A percentile compares a stretch with the other conserved stretches of the same genome.
Evolutionary conservation across 2,329 filamentous ascomycete species (phyloP).

Genomic region (Coniochaeta sp.): DNA sequence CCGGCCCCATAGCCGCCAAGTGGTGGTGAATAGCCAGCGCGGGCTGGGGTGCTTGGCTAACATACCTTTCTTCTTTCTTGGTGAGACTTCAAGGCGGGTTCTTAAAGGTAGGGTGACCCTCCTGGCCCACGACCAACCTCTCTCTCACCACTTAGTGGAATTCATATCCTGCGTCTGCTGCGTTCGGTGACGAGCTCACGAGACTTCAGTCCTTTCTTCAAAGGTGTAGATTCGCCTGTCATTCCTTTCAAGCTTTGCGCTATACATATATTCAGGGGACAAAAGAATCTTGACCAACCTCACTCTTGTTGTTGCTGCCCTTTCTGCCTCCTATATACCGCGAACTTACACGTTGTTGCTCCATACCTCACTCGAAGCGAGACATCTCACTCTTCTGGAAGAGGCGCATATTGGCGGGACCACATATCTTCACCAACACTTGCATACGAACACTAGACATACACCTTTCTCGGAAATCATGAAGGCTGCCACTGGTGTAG

Average conservation of each 20-base stretch:
- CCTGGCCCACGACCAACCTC: neutral
- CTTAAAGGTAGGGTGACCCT: neutral
- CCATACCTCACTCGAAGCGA: neutral
- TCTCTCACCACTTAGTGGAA: neutral
- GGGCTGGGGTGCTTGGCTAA: neutral
- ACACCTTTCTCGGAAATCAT: neutral
- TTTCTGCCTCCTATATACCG: neutral
- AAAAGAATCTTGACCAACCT: neutral
- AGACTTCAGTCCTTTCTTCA: neutral
- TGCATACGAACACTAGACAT: neutral
- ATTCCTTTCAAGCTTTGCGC: neutral
- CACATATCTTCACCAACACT: neutral
- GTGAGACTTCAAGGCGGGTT: neutral
- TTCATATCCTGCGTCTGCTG: neutral
- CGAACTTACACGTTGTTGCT: neutral
- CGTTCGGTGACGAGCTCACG: neutral
- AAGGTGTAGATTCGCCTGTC: constrained; percentile 4
- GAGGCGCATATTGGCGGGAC: neutral
- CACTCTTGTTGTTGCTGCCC: neutral
- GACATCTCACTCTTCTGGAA: neutral
- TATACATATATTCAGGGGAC: neutral
- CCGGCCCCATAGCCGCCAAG: neutral
- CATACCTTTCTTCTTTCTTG: neutral
- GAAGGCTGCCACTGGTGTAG: neutral
- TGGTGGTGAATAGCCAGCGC: neutral